Base-by-base conservation (phyloP, 2,329 filamentous ascomycete genomes). In the Pyrenophora graminea region DNA sequence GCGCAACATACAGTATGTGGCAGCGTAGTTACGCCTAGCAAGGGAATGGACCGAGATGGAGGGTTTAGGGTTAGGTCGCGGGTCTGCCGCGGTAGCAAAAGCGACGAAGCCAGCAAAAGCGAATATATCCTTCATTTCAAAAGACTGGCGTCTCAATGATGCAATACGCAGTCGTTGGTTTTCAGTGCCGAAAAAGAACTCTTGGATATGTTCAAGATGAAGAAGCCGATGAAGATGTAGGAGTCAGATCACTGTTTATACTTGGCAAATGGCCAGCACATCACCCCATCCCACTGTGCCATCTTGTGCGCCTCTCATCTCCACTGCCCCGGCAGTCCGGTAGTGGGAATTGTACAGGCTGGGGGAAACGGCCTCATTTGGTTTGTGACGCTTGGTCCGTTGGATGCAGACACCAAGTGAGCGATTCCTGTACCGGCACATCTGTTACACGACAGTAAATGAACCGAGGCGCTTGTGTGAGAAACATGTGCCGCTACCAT, bases 41-140 rank as follows among this genome's bases (percentile, higher is more conserved):
- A 27, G 9, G 25, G 6, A 8, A 6, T 8, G 3, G 4, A 27
- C 3, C 19, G 2, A 21, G 19, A 21, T 21, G 19, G 19, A 21
- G 19, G 2, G 19, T 21, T 21, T 21, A 21, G 19, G 3, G 3
- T 13, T 30, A 10, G 27, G 12, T 12, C 2, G 8, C 27, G 27
- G 27, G 4, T 4, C 6, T 9, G 23, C 27, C 9, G 27, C 27
- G 9, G 5, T 12, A 30, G 10, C 27, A 30, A 30, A 12, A 3
- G 27, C 27, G 9, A 30, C 27, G 4, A 30, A 30, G 27, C 27
- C 12, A 30, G 27, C 27, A 30, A 30, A 4, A 4, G 10, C 9
- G 27, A 30, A 30, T 13, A 13, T 13, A 13, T 13, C 27, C 56
- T 66, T 69, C 67, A 70, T 70, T 7, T 36, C 65, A 56, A 41